Evolutionary conservation across 2,329 filamentous ascomycete species (phyloP).

Genomic region (Claviceps cyperi): DNA sequence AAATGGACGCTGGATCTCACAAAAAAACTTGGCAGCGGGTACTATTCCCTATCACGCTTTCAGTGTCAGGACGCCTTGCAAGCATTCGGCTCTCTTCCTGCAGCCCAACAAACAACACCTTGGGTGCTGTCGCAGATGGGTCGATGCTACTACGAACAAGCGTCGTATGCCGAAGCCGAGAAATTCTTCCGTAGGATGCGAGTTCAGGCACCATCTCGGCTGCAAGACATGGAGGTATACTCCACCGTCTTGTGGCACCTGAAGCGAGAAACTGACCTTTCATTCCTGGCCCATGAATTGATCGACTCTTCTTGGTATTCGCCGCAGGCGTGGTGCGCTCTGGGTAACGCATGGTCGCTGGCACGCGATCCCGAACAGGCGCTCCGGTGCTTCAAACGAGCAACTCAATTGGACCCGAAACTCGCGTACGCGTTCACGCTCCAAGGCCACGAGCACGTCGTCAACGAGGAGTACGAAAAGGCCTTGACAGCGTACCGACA

Average conservation of each 20-base stretch:
- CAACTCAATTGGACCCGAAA: slow-evolving; percentile 75
- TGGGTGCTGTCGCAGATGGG: slow-evolving; percentile 90
- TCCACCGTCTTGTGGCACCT: slow-evolving; percentile 98
- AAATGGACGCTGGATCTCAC: slow-evolving; percentile 67
- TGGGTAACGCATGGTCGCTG: slow-evolving; percentile 90
- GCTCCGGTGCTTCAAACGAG: slow-evolving; percentile 83
- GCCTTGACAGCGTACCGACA: slow-evolving; percentile 76
- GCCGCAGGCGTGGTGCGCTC: slow-evolving; percentile 87
- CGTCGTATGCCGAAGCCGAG: slow-evolving; percentile 73
- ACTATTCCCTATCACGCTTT: slow-evolving; percentile 65
- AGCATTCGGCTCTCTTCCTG: slow-evolving; percentile 55
- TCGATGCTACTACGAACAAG: slow-evolving; percentile 81
- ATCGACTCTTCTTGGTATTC: slow-evolving; percentile 78
- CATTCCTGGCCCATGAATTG: slow-evolving; percentile 81
- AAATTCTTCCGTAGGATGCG: slow-evolving; percentile 71
- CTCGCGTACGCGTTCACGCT: slow-evolving; percentile 95
- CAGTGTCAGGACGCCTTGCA: slow-evolving; percentile 65
- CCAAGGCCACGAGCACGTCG: slow-evolving; percentile 88
- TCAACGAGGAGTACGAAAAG: slow-evolving; percentile 95
- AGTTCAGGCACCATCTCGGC: slow-evolving; percentile 62
- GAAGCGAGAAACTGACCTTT: slow-evolving; percentile 80
- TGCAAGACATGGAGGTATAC: slow-evolving; percentile 96
- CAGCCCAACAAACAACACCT: slow-evolving; percentile 71
- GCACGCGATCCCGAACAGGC: slow-evolving; percentile 90
- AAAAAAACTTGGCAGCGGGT: slow-evolving; percentile 67